phyloP scores from a whole-genome alignment of 176 grass and related monocot species.

The Triticum dicoccoides region DNA sequence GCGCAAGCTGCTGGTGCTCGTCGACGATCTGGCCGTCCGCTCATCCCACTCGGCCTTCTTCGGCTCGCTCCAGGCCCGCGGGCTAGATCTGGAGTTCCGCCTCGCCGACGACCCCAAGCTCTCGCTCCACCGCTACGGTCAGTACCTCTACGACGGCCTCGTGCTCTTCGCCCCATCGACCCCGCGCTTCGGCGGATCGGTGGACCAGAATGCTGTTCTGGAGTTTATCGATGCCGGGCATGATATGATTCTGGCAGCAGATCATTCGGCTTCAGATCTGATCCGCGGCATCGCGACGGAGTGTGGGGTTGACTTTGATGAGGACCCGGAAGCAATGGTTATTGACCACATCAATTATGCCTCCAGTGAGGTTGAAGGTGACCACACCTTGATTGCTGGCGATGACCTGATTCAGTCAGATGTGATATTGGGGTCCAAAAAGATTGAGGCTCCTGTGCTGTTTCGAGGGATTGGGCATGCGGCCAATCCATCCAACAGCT shows the following conservation, averaged over 20 bases:
- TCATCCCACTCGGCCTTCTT: constrained; percentile 80
- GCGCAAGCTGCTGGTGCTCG: constrained; percentile 63
- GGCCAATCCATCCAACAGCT: constrained; percentile 70
- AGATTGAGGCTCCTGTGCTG: constrained; percentile 81
- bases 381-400: constrained; percentile 79
- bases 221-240: constrained; percentile 87
- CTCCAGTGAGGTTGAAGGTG: constrained; percentile 66
- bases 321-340: constrained; percentile 84
- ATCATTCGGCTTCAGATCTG: constrained; percentile 83
- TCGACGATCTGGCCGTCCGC: constrained; percentile 86
- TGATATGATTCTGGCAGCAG: constrained; percentile 85
- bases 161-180: constrained; percentile 75
- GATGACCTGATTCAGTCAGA: constrained; percentile 77
- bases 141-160: constrained; percentile 87
- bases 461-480: constrained; percentile 88
- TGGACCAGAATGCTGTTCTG: constrained; percentile 75
- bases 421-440: constrained; percentile 76
- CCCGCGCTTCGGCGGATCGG: constrained; percentile 29
- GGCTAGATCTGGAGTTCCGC: constrained; percentile 80
- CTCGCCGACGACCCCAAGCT: constrained; percentile 63
- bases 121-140: constrained; percentile 31
- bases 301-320: constrained; percentile 92
- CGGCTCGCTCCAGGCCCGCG: constrained; percentile 65
- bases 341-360: constrained; percentile 90
- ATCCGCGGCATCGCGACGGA: constrained; percentile 91